Evolutionary conservation across 2,329 filamentous ascomycete species (phyloP).

Genomic region (Aureobasidium sp.): DNA sequence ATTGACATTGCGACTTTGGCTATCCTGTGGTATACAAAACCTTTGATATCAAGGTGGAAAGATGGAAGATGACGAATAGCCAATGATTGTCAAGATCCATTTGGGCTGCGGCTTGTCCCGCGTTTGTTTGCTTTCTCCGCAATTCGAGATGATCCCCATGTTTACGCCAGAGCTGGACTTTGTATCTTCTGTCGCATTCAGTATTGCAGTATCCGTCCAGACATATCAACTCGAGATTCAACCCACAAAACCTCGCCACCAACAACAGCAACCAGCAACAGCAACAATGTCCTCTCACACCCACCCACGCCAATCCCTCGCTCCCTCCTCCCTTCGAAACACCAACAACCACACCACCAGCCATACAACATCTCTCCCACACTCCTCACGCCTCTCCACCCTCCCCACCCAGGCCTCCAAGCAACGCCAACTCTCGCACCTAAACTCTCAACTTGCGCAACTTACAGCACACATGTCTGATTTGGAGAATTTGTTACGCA

Average conservation of each 20-base stretch:
- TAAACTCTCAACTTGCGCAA: conserved; percentile 84
- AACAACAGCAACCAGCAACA: neutral
- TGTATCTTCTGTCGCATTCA: neutral
- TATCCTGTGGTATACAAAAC: no score
- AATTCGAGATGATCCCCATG: neutral
- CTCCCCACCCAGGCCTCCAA: conserved; percentile 41
- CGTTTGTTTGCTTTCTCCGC: neutral
- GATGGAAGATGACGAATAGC: neutral
- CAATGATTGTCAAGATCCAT: conserved; percentile 6
- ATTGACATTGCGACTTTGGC: conserved; percentile 14
- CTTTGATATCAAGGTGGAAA: no score
- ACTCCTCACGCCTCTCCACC: conserved; percentile 34
- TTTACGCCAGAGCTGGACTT: neutral
- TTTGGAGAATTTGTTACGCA: conserved; percentile 84
- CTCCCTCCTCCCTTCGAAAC: neutral
- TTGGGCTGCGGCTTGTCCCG: neutral
- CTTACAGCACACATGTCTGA: conserved; percentile 88
- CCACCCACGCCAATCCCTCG: neutral
- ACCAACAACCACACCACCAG: neutral
- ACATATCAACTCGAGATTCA: no score
- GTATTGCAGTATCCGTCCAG: neutral
- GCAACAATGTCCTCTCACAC: conserved; percentile 1
- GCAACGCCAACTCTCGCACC: conserved; percentile 54
- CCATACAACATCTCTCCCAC: conserved; percentile 10
- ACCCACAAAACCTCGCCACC: neutral